Evolutionary conservation across 2,329 filamentous ascomycete genomes (phyloP).

Genomic region (Cordyceps tenuipes): DNA sequence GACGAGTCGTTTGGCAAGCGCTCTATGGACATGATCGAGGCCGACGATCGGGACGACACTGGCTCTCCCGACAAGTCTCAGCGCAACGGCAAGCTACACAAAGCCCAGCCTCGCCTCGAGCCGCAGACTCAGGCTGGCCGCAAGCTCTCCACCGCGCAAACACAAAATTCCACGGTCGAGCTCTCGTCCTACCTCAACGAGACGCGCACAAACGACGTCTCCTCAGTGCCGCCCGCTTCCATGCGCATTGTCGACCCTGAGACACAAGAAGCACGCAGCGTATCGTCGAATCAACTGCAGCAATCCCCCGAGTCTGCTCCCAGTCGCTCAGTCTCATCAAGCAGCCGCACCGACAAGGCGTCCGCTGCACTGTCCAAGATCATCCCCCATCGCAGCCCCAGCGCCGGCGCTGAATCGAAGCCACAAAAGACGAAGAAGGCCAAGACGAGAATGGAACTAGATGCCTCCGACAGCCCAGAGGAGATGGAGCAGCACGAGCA

Average conservation of each 20-base stretch:
- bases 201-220: constrained; percentile 41
- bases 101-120: constrained; percentile 48
- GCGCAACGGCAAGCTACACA: constrained; percentile 62
- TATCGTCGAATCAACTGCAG: constrained; percentile 24
- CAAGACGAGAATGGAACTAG: constrained; percentile 56
- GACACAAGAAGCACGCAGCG: constrained; percentile 33
- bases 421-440: constrained; percentile 42
- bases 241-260: constrained; percentile 52
- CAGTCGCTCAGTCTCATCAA: constrained; percentile 23
- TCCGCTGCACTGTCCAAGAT: constrained; percentile 31
- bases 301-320: constrained; percentile 21
- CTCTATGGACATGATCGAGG: constrained; percentile 48
- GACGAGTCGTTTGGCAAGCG: constrained; percentile 54
- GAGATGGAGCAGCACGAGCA: constrained; percentile 3
- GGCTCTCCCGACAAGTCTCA: constrained; percentile 44
- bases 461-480: constrained; percentile 59
- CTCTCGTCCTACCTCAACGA: constrained; percentile 36
- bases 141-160: constrained; percentile 25
- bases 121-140: constrained; percentile 29
- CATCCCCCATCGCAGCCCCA: constrained; percentile 25
- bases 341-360: constrained; percentile 18
- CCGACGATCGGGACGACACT: constrained; percentile 38
- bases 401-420: constrained; percentile 38
- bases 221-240: constrained; percentile 46
- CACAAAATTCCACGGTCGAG: constrained; percentile 30